phyloP scores from a whole-genome alignment of 768 basidiomycete genomes.

The Boletus pseudo-olivaceus region DNA sequence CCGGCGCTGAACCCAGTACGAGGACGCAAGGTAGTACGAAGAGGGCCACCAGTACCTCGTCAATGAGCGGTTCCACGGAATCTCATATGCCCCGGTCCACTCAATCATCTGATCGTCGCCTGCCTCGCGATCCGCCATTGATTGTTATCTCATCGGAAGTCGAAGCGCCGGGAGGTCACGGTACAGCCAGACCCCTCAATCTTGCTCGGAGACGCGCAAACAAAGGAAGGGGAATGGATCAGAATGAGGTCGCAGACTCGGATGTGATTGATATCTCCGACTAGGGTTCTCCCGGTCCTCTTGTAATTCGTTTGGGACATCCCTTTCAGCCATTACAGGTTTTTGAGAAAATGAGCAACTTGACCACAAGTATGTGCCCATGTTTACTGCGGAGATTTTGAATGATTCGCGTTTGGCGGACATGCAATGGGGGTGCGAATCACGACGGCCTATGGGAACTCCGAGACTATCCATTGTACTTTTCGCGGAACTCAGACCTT shows the following conservation, averaged over 20 bases:
- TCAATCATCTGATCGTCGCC: slow-evolving; percentile 12
- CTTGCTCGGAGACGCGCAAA: slow-evolving; percentile 6
- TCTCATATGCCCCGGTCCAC: slow-evolving; percentile 16
- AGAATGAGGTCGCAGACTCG: slow-evolving; percentile 32
- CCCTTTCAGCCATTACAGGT: not conserved
- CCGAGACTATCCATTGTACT: not conserved
- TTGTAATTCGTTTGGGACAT: not conserved
- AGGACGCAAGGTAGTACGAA: slow-evolving; percentile 8
- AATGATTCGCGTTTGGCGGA: not conserved
- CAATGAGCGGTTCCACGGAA: slow-evolving; percentile 10
- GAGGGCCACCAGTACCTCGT: slow-evolving; percentile 12
- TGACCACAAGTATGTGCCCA: not conserved
- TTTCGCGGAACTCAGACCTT: not conserved
- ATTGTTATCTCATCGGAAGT: slow-evolving; percentile 21
- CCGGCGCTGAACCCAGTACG: slow-evolving; percentile 13
- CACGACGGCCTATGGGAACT: not conserved
- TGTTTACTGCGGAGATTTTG: not conserved
- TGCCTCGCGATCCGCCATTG: slow-evolving; percentile 22
- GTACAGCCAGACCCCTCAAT: not conserved
- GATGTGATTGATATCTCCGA: slow-evolving; percentile 59
- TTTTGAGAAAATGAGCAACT: not conserved
- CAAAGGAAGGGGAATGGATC: slow-evolving; percentile 24
- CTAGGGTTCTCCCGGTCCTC: slow-evolving; percentile 3
- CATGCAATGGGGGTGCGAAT: no score
- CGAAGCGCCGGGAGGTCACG: not conserved